These are phyloP conservation scores for Trichosanthes cucumerina DNA, from an alignment of 306 rosid genomes.

Conservation along the genomic window DNA sequence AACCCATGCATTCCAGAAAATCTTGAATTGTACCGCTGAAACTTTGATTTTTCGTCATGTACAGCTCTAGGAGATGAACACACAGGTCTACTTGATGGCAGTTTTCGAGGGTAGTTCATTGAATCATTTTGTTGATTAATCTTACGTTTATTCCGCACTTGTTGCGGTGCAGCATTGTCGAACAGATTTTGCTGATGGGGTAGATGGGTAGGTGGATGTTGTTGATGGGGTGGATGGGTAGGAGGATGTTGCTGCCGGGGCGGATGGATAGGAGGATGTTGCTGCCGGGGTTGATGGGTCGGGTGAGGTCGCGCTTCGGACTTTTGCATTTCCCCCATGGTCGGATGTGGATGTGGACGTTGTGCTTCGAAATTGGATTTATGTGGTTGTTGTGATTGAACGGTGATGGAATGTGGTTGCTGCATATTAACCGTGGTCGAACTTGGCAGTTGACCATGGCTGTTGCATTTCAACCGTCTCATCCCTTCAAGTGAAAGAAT, in stretches of 20 bases:
- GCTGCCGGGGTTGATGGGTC: background rate
- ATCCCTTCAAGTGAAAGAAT: slow-evolving; percentile 18
- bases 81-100: background rate
- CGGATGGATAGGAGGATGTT: too few relatives aligned
- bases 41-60: background rate
- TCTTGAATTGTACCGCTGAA: background rate
- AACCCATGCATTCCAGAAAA: background rate
- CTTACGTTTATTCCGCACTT: too few relatives aligned
- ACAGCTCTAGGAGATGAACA: background rate
- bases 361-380: background rate
- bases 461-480: background rate
- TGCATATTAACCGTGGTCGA: background rate
- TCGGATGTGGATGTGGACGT: background rate
- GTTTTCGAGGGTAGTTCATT: background rate
- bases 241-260: background rate
- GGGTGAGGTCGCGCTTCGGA: background rate
- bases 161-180: too few relatives aligned
- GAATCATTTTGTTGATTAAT: background rate
- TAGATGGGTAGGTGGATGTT: background rate
- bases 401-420: background rate
- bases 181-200: background rate
- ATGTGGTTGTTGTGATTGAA: background rate
- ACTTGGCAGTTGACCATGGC: background rate
- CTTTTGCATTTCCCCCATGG: background rate
- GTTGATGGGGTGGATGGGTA: background rate